These are phyloP conservation scores for Picochlorum costavermella DNA, from an alignment of 139 green algal genomes.

Conservation along the genomic window DNA sequence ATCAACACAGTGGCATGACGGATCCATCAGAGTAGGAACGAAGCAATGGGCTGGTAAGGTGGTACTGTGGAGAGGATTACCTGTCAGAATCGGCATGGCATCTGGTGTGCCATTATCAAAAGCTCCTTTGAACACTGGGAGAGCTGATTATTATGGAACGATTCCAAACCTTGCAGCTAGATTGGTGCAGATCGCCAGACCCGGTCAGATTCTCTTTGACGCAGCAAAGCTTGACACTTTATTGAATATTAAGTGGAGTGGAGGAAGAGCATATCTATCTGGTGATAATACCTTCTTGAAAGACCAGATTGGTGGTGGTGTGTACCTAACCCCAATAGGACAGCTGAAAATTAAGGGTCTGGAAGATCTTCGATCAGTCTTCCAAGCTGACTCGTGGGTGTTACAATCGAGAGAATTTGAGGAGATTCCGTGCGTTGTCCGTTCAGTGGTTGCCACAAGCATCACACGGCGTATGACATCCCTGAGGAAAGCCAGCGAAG, in stretches of 20 bases:
- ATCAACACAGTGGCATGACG: not conserved
- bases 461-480: slow-evolving; percentile 3
- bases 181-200: slow-evolving; percentile 49
- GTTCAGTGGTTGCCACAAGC: not conserved
- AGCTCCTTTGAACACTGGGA: slow-evolving; percentile 67
- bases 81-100: slow-evolving; percentile 64
- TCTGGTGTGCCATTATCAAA: slow-evolving; percentile 48
- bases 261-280: not conserved
- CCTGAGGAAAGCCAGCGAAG: slow-evolving; percentile 5
- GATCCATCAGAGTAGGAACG: not conserved
- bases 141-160: slow-evolving; percentile 74
- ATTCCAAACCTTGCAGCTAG: slow-evolving; percentile 70
- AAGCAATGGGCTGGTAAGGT: slow-evolving; percentile 3
- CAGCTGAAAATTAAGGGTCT: slow-evolving; percentile 45
- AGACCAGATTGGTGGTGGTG: not conserved
- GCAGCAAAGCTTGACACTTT: slow-evolving; percentile 12
- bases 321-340: slow-evolving; percentile 34
- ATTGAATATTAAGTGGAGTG: not conserved
- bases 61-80: slow-evolving; percentile 58
- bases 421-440: slow-evolving; percentile 1
- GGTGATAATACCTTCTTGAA: not conserved
- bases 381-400: slow-evolving; percentile 20
- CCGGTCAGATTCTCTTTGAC: slow-evolving; percentile 62
- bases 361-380: slow-evolving; percentile 41
- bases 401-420: slow-evolving; percentile 15